phyloP scores from a whole-genome alignment of 805 yeast species.

The Saccharomycopsis synnaedendra region DNA sequence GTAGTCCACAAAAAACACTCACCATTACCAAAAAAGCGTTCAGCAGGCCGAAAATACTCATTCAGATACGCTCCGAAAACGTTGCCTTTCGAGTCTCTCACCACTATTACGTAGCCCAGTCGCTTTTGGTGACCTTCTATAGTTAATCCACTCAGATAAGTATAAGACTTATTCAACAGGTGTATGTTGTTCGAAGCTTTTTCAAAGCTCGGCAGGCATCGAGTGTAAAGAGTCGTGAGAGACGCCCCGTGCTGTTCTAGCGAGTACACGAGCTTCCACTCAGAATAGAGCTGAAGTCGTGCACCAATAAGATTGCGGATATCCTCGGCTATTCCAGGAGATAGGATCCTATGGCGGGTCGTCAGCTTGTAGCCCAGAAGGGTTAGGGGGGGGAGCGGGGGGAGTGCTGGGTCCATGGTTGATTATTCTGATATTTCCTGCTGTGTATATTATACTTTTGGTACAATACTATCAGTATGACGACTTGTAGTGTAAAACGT shows the following conservation, averaged over 20 bases:
- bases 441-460: no score
- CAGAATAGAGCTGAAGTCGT: conserved; percentile 62
- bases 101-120: conserved; percentile 63
- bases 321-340: conserved; percentile 58
- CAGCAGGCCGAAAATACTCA: conserved; percentile 55
- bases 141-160: background rate
- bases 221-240: conserved; percentile 60
- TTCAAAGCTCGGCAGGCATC: conserved; percentile 35
- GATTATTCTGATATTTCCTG: no score
- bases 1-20: conserved; percentile 82
- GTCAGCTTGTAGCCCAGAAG: conserved; percentile 48
- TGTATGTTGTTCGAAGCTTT: conserved; percentile 17
- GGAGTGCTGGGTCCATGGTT: background rate
- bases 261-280: conserved; percentile 75
- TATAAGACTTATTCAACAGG: conserved; percentile 19
- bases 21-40: conserved; percentile 80
- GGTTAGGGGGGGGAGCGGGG: conserved; percentile 42
- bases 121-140: conserved; percentile 24
- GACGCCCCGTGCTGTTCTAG: conserved; percentile 90
- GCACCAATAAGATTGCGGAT: conserved; percentile 66
- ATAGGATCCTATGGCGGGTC: conserved; percentile 50
- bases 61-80: conserved; percentile 74
- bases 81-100: conserved; percentile 52
- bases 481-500: no score
- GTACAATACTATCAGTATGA: no score